Base-by-base conservation (phyloP, 495 filamentous ascomycete genomes). In the Annulohypoxylon stygium region DNA sequence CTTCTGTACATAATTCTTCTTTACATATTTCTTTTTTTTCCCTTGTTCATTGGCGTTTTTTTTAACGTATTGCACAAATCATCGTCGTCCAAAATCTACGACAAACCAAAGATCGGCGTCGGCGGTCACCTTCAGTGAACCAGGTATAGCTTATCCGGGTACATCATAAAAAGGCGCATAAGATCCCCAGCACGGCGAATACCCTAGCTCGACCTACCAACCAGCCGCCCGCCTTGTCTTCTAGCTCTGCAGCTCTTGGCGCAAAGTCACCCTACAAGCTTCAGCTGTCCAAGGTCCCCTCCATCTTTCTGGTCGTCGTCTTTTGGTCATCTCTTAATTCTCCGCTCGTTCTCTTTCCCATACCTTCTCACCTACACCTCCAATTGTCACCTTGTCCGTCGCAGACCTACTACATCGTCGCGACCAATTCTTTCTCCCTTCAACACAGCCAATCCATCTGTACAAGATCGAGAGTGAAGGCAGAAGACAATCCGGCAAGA, bases 401-500 rank as follows among this genome's bases (percentile, higher is more conserved):
- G 67, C 41, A 64, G n/a, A 63, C 59, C 51, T 67, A 0, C 16
- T 48, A 39, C 20, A 14, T 43, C 39, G 39, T 41, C 26, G 51
- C 25, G 63, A 54, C 9, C 2, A 18, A 39, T 14, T 10, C 0
- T 41, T 53, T 39, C 37, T 41, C 33, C 18, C 18, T n/a, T 54
- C 50, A 26, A 54, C 50, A 26, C 7, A 18, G 37, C 26, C 26
- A 30, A n/a, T 14, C 7, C n/a, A 30, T 14, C 53, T 2, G 14
- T 8, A 20, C 18, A 43, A 36, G 36, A 41, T 12, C 10, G 23
- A 41, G 30, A 16, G 30, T 30, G 30, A 30, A 20, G 14, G 18
- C 5, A 25, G 26, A 1, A 37, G 9, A 8, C 12, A 54, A 26
- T 43, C 18, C 34, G 65, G 50, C 83, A 90, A 81, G 69, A 93